Evolutionary conservation across 306 rosid species (phyloP).

Genomic region (Myrica gale): DNA sequence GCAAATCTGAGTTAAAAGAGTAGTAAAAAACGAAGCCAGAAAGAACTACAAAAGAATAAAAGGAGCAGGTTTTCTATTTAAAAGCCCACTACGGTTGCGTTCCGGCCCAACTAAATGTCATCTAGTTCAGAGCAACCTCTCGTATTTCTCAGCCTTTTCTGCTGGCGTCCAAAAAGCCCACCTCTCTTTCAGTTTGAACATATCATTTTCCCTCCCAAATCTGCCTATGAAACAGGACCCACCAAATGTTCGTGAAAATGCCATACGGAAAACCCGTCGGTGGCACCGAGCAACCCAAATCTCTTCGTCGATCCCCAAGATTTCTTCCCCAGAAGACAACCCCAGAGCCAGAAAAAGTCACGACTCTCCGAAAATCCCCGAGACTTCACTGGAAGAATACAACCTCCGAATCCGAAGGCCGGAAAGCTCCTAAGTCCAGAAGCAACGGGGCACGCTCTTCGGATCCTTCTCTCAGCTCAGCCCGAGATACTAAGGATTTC

Average conservation of each 20-base stretch:
- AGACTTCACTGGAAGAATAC: slow-evolving; percentile 8
- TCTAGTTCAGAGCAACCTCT: not conserved
- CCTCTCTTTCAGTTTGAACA: slow-evolving; percentile 9
- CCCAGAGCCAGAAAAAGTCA: not conserved
- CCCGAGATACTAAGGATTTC: slow-evolving; percentile 2
- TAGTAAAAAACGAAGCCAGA: too few species aligned
- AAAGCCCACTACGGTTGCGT: not conserved
- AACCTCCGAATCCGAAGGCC: slow-evolving; percentile 15
- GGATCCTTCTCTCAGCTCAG: not conserved
- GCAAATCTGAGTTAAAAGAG: too few species aligned
- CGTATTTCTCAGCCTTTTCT: not conserved
- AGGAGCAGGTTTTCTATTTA: not conserved
- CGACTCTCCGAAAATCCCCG: slow-evolving; percentile 24
- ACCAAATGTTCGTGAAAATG: slow-evolving; percentile 59
- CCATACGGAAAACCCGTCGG: slow-evolving; percentile 27
- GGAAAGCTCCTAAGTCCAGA: slow-evolving; percentile 18
- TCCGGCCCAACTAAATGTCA: not conserved
- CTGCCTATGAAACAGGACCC: not conserved
- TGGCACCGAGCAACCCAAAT: slow-evolving; percentile 16
- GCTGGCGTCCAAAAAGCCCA: not conserved
- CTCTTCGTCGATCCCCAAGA: slow-evolving; percentile 60
- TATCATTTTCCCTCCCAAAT: slow-evolving; percentile 30
- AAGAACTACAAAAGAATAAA: too few species aligned
- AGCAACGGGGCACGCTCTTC: slow-evolving; percentile 7
- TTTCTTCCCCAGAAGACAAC: slow-evolving; percentile 23